Base-by-base conservation (phyloP, 1,284 basidiomycete species). In the Neolentinus lepideus region DNA sequence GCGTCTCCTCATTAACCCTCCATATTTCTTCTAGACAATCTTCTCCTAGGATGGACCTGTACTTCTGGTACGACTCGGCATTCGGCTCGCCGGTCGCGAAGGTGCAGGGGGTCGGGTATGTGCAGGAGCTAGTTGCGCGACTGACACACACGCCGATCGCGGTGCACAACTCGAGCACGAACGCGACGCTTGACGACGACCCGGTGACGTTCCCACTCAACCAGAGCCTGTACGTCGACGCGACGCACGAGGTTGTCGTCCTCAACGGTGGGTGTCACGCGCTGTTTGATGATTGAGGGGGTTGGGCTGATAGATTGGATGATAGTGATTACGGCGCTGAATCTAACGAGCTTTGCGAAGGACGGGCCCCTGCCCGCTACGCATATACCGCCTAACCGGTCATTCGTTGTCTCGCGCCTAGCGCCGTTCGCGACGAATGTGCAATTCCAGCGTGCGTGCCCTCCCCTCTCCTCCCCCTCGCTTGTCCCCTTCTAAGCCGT, bases 191-290 rank as follows among this genome's bases (percentile, higher is more conserved):
- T 27, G 77, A 92, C 62, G 76, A 83, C 56, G 81, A 83, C 63
- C 71, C 78, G 0, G 75, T 77, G 25, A 90, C 82, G 0, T 94
- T 94, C 83, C 93, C 93, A 2, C 75, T 94, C 3, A 75, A 84
- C 53, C 85, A 95, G 61, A 80, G 77, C 57, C 73, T 95, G 36
- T 95, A 94, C 61, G 92, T 91, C 2, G 91, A 93, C 66, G 89
- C 90, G 0, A 92, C 90, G 0, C 89, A 92, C 58, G 90, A 92
- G 63, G 89, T 92, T 29, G 88, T 92, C 51, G 83, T 94, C 1
- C 70, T 91, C 21, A 88, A 92, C 62, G 79, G 88, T 88, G n/a
- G n/a, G n/a, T n/a, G n/a, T n/a, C n/a, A 58, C n/a, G 76, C 67
- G 4, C 25, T 29, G 10, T 50, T 4, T 50, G 47, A 50, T 21